Evolutionary conservation across 2,329 filamentous ascomycete genomes (phyloP).

Genomic region (Xylariales sp.): DNA sequence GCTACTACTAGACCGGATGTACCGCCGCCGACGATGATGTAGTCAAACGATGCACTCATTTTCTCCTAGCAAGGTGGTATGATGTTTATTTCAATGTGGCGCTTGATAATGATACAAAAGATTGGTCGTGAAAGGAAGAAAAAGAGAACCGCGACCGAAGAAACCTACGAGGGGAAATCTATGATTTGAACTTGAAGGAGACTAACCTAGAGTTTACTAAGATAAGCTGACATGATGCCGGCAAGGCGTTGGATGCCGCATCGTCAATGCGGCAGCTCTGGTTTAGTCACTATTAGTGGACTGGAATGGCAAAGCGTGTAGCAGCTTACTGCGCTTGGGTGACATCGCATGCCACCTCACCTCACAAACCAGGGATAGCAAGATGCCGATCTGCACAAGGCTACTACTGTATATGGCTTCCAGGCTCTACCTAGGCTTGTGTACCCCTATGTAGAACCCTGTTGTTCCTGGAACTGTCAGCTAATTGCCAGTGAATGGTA

Average conservation of each 20-base stretch:
- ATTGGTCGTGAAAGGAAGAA: neutral
- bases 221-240: conserved; percentile 32
- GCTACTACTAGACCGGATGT: conserved; percentile 62
- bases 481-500: neutral
- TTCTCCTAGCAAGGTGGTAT: neutral
- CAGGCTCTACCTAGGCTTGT: neutral
- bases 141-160: neutral
- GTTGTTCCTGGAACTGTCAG: neutral
- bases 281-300: conserved; percentile 26
- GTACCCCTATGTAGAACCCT: neutral
- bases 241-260: conserved; percentile 27
- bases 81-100: neutral
- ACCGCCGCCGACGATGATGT: conserved; percentile 62
- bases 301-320: conserved; percentile 8
- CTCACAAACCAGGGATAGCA: conserved; percentile 17
- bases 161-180: conserved; percentile 1
- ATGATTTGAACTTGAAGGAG: conserved; percentile 11
- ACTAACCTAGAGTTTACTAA: conserved; percentile 14
- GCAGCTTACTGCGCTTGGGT: conserved; percentile 30
- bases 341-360: conserved; percentile 22
- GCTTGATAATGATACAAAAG: neutral
- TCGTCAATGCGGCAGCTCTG: conserved; percentile 24
- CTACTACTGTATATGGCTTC: neutral
- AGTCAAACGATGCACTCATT: conserved; percentile 55
- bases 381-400: conserved; percentile 19